Base-by-base conservation (phyloP, 805 yeast species). In the Ogataea trehaloabstinens region DNA sequence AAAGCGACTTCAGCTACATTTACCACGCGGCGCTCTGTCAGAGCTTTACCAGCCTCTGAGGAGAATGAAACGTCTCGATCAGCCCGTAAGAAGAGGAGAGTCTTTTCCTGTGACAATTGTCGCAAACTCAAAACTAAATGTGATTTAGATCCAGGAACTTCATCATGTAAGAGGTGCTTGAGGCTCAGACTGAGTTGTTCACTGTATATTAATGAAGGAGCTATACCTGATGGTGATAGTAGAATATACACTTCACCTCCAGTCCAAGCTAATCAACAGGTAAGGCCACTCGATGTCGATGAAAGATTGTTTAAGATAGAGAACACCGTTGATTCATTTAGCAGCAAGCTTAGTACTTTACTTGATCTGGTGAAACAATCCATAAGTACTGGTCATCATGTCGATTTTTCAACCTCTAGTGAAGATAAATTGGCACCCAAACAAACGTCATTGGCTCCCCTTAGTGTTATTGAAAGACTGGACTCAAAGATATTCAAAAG, bases 61-160 rank as follows among this genome's bases (percentile, higher is more conserved):
- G 32, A 25, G 6, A 34, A 3, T 10, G 42, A 25, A 31, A 24
- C 25, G 22, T 35, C 33, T 36, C 27, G 19, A 15, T 27, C 30
- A 15, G 8, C 33, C 20, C 20, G 22, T 37, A 54, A 52, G 44
- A 59, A 51, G 36, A 51, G 60, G 34, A 46, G 55, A 18, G 40
- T 48, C 4, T 55, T 74, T 66, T 55, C 67, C 6, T 78, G 85
- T 53, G 63, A 62, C 11, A 62, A 67, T 12, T 78, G 85, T 45
- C 62, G 82, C 11, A 73, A 68, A 50, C 64, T 76, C 42, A 78
- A 78, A 52, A 78, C 83, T 2, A 65, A 81, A 41, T 78, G 85
- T 53, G 80, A 73, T 41, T 70, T 66, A 46, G 74, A 72, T 29
- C 65, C 68, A 0, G 49, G 59, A 2, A 51, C 55, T 10, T 67